phyloP scores from a whole-genome alignment of 495 filamentous ascomycete genomes.

The Talaromyces stipitatus region DNA sequence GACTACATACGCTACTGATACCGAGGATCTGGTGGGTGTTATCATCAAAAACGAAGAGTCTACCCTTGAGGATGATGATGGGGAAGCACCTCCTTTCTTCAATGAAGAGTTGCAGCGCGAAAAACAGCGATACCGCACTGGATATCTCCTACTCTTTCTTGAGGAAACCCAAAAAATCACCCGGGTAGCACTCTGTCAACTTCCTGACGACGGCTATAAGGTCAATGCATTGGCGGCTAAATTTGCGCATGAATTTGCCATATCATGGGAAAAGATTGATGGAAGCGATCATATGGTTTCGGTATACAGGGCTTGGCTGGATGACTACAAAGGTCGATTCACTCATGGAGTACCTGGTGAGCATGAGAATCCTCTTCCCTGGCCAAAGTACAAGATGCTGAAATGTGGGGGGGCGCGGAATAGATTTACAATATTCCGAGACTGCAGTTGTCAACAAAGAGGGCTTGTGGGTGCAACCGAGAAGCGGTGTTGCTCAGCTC shows the following conservation, averaged over 20 bases:
- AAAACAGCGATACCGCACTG: slow-evolving; percentile 6
- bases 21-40: neutral
- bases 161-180: neutral
- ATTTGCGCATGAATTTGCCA: slow-evolving; percentile 23
- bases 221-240: slow-evolving; percentile 25
- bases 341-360: no score
- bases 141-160: neutral
- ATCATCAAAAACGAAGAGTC: neutral
- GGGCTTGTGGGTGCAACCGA: neutral
- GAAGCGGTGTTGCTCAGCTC: no score
- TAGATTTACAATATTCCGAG: no score
- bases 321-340: no score
- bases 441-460: neutral
- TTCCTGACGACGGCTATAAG: slow-evolving; percentile 23
- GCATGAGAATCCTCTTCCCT: no score
- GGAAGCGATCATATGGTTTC: neutral
- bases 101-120: neutral
- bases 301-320: neutral
- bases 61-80: neutral
- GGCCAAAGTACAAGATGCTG: no score
- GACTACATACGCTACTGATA: neutral
- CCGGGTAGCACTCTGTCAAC: slow-evolving; percentile 14
- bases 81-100: neutral
- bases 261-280: slow-evolving; percentile 33
- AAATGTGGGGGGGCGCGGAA: no score